Conservation (phyloP, 148 eudicot genomes). For the Salicornia ramosissima region DNA sequence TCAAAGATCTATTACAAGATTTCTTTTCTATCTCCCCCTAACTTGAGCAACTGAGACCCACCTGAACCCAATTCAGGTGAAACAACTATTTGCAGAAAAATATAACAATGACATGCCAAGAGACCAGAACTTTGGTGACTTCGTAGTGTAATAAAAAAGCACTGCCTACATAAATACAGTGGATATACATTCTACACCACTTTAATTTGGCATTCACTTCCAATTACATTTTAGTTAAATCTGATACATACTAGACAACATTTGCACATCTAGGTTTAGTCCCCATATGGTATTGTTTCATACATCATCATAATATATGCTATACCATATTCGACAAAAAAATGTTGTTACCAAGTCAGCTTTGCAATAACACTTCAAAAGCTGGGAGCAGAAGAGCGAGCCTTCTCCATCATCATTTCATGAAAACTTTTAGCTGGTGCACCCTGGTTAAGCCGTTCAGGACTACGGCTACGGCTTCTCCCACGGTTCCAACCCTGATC, state of each 20-base stretch:
- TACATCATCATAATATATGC: not conserved
- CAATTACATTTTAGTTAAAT: not conserved
- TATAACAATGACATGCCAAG: no score
- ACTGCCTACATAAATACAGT: conserved; percentile 1
- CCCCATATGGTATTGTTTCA: not conserved
- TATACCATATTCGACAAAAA: not conserved
- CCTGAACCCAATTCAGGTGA: no score
- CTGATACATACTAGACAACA: not conserved
- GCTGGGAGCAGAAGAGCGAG: conserved; percentile 20
- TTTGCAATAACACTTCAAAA: not conserved
- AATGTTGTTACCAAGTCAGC: not conserved
- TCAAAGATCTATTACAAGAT: no score
- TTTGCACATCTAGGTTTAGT: not conserved
- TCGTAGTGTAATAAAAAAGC: not conserved
- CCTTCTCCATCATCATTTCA: conserved; percentile 52
- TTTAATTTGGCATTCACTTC: not conserved
- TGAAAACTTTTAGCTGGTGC: conserved; percentile 50
- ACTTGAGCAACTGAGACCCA: no score
- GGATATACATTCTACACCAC: not conserved
- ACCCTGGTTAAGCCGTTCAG: conserved; percentile 38
- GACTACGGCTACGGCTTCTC: conserved; percentile 52
- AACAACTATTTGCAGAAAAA: no score
- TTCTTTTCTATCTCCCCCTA: no score
- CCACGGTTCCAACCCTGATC: conserved; percentile 29
- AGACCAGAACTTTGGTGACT: no score